These are phyloP conservation scores for Panus rudis DNA, from an alignment of 768 basidiomycete genomes.

Conservation along the genomic window DNA sequence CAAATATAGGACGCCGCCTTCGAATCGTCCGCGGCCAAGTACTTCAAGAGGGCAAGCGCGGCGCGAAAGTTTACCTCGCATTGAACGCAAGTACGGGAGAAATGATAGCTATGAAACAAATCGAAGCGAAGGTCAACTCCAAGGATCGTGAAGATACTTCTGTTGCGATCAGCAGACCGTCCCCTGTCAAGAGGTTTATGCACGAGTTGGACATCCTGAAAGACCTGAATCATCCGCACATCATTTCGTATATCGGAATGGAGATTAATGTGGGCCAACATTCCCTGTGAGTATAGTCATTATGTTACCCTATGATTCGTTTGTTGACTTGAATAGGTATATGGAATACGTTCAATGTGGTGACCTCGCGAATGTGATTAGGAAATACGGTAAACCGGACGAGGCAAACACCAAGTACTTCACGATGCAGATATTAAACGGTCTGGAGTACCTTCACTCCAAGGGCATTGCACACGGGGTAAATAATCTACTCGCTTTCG, in stretches of 20 bases:
- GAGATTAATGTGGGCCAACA: slow-evolving; percentile 30
- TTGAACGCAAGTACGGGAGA: slow-evolving; percentile 41
- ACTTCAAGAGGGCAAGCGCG: slow-evolving; percentile 46
- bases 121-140: slow-evolving; percentile 10
- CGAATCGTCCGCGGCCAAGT: slow-evolving; percentile 45
- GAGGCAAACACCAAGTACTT: slow-evolving; percentile 87
- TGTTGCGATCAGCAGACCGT: neutral
- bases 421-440: slow-evolving; percentile 79
- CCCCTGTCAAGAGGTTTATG: neutral
- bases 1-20: neutral
- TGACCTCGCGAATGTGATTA: slow-evolving; percentile 77
- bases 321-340: slow-evolving; percentile 77
- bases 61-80: slow-evolving; percentile 42
- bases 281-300: neutral
- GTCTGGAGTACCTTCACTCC: slow-evolving; percentile 84
- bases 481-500: slow-evolving; percentile 14
- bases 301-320: no score
- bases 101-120: slow-evolving; percentile 48
- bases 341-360: slow-evolving; percentile 96
- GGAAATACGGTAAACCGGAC: slow-evolving; percentile 84
- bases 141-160: neutral
- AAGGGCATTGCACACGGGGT: slow-evolving; percentile 87
- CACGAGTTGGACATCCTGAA: slow-evolving; percentile 85
- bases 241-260: slow-evolving; percentile 90
- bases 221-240: slow-evolving; percentile 90